phyloP scores from a whole-genome alignment of 441 rosid genomes.

The Pelargonium australe region DNA sequence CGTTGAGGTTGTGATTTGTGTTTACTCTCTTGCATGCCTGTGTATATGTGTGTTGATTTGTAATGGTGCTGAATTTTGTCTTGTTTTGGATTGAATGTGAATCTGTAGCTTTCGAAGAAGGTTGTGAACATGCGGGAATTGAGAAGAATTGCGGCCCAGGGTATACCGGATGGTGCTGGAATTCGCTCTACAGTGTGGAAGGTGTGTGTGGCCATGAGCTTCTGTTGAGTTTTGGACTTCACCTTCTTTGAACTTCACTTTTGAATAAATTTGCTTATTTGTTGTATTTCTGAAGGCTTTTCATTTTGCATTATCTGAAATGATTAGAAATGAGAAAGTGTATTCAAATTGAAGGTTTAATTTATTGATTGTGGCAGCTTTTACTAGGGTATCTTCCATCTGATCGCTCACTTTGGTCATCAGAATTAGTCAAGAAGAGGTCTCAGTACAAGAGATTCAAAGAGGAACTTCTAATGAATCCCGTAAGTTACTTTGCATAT shows the following conservation, averaged over 20 bases:
- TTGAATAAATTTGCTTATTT: conserved; percentile 6
- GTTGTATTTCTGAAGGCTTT: not conserved
- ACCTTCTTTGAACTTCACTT: not conserved
- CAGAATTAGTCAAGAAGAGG: conserved; percentile 77
- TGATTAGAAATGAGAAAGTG: not conserved
- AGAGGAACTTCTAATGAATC: conserved; percentile 83
- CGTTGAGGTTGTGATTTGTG: conserved; percentile 47
- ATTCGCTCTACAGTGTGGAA: conserved; percentile 91
- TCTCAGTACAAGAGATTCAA: conserved; percentile 84
- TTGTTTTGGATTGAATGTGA: conserved; percentile 9
- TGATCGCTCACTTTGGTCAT: conserved; percentile 76
- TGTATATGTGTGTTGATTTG: not conserved
- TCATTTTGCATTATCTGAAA: conserved; percentile 6
- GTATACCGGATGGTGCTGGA: conserved; percentile 77
- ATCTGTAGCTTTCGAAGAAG: conserved; percentile 66
- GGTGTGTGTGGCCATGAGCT: conserved; percentile 33
- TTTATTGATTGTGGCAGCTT: conserved; percentile 48
- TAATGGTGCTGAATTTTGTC: conserved; percentile 9
- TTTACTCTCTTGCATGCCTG: not conserved
- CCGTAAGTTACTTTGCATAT: conserved; percentile 50
- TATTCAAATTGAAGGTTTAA: not conserved
- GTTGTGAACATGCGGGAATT: conserved; percentile 70
- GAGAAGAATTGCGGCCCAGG: conserved; percentile 74
- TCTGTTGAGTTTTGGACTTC: not conserved
- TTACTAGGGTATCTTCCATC: conserved; percentile 83